Percentiles rank a stretch among this genome's conserved stretches.
phyloP scores from a whole-genome alignment of 495 filamentous ascomycete genomes.

The Bacidia gigantensis region DNA sequence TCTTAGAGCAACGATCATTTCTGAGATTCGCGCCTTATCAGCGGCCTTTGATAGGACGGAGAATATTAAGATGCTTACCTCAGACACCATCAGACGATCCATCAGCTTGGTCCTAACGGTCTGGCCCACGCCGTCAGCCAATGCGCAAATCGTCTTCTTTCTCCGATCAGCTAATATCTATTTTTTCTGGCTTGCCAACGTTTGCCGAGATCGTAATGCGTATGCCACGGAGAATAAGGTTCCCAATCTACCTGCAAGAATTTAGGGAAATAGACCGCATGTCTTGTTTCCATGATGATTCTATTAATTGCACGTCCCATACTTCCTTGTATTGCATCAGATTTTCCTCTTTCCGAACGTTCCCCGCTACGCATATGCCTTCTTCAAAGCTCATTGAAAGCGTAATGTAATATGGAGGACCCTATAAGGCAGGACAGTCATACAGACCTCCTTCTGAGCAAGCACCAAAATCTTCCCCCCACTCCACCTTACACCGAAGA shows the following conservation, averaged over 20 bases:
- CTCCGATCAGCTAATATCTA: not conserved
- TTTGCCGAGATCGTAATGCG: not conserved
- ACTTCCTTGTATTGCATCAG: too few species aligned
- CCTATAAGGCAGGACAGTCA: slow-evolving; percentile 11
- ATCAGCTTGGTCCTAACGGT: not conserved
- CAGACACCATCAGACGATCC: not conserved
- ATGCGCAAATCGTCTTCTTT: not conserved
- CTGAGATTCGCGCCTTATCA: too few species aligned
- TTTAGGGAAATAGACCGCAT: too few species aligned
- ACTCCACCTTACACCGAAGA: slow-evolving; percentile 21
- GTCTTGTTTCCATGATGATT: too few species aligned
- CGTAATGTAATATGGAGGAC: slow-evolving; percentile 15
- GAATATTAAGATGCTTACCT: not conserved
- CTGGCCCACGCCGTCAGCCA: not conserved
- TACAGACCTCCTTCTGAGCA: slow-evolving; percentile 2
- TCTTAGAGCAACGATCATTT: too few species aligned
- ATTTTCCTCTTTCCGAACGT: too few species aligned
- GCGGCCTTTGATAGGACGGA: not conserved
- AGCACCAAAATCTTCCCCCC: slow-evolving; percentile 19
- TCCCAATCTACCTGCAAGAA: too few species aligned
- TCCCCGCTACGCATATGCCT: too few species aligned
- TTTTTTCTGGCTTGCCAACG: not conserved
- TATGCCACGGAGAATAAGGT: too few species aligned
- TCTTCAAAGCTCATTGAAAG: too few species aligned
- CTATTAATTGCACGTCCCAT: too few species aligned